These are phyloP conservation scores for Hypomyces perniciosus DNA, from an alignment of 2,329 filamentous ascomycete genomes.

Conservation along the genomic window DNA sequence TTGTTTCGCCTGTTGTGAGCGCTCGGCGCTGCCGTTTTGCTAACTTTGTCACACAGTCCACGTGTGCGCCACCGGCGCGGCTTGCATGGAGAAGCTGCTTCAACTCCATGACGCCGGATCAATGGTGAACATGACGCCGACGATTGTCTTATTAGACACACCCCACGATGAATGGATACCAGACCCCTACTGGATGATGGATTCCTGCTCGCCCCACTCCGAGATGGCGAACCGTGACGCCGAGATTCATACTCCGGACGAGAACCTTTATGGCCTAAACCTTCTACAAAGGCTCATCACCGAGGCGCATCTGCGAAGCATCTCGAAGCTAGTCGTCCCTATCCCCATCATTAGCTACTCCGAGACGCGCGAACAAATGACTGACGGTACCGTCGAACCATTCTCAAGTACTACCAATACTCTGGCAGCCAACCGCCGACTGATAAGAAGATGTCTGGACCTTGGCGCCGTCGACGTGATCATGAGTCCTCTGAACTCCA, in stretches of 20 bases:
- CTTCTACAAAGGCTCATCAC: constrained; percentile 52
- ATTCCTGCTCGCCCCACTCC: constrained; percentile 42
- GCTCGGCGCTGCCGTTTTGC: constrained; percentile 8
- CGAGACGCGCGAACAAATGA: constrained; percentile 28
- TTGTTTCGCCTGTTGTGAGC: constrained; percentile 12
- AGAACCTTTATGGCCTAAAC: constrained; percentile 49
- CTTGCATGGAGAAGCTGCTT: constrained; percentile 48
- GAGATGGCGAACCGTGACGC: constrained; percentile 27
- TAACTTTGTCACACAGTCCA: constrained; percentile 38
- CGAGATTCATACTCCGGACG: constrained; percentile 38
- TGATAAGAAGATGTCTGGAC: constrained; percentile 70
- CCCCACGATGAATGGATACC: constrained; percentile 44
- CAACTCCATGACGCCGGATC: constrained; percentile 45
- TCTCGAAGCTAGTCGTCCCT: constrained; percentile 51
- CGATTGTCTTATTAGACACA: constrained; percentile 52
- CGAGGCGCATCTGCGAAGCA: constrained; percentile 50
- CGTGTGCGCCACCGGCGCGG: constrained; percentile 46
- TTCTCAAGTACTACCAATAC: constrained; percentile 19
- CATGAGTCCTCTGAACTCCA: constrained; percentile 67
- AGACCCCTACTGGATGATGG: constrained; percentile 27
- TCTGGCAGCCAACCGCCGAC: constrained; percentile 28
- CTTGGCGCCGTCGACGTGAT: constrained; percentile 83
- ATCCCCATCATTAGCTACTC: constrained; percentile 44
- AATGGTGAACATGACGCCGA: constrained; percentile 48
- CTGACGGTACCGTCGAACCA: constrained; percentile 34